Base-by-base conservation (phyloP, 179 eudicot species). In the Spergularia azorica region DNA sequence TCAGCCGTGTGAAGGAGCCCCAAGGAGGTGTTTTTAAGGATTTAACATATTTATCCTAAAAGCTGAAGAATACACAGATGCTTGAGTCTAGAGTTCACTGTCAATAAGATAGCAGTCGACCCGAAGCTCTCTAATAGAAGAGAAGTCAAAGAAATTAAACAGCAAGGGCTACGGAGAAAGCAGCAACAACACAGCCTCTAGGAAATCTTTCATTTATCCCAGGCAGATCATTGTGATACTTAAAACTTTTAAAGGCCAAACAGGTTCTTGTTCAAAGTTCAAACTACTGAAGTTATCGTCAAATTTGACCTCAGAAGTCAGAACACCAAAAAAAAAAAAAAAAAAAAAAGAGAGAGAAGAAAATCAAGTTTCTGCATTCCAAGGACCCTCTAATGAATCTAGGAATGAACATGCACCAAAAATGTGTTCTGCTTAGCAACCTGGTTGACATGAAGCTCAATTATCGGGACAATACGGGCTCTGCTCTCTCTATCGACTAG, bases 401-500 rank as follows among this genome's bases (percentile, higher is more conserved):
- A 46, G 55, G 55, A 43, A 18, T 26, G 10, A 9, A 67, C 54
- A 54, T 18, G 70, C 54, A 16, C 21, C 21, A 21, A 21, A 21
- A 21, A 21, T 21, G 21, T 21, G 21, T 21, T 21, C 21, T 21
- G 21, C 21, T 21, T 21, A 21, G 21, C 21, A 21, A 21, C 21
- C 21, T 21, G 21, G 21, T 21, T 21, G 21, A 21, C 70, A 41
- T 66, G 70, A 36, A 15, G 16, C 14, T 62, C 32, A 39, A 20
- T 17, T 12, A 68, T 51, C 72, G n/a, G 11, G 32, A 10, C 56
- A 2, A 68, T 5, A 68, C 50, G 57, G 54, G 50, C 50, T 50
- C 38, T 51, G 70, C 21, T 51, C 21, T 38, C 70, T 66, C 72
- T 68, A 13, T 18, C 6, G 41, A 48, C 72, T 17, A 21, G 72